A percentile compares a stretch with the other conserved stretches of the same genome.
Conservation (phyloP, 495 filamentous ascomycete genomes). For the Aspergillus sparsus region DNA sequence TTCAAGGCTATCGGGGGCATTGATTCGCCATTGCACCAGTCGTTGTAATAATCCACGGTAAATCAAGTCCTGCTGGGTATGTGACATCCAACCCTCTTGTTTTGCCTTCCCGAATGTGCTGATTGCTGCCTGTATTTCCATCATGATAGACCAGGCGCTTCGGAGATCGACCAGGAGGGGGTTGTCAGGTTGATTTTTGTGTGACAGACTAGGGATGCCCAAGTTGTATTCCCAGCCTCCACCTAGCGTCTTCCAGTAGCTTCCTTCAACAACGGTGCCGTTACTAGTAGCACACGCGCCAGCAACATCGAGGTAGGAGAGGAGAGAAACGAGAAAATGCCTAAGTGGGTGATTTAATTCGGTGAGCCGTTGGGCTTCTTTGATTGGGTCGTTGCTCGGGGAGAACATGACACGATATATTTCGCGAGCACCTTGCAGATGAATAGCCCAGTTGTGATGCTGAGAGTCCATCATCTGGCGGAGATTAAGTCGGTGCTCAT, state of each 20-base stretch:
- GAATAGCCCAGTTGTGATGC: constrained; percentile 43
- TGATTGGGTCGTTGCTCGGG: constrained; percentile 29
- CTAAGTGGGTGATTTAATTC: constrained; percentile 43
- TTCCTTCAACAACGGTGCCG: constrained; percentile 42
- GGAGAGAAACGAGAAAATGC: constrained; percentile 42
- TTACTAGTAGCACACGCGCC: constrained; percentile 44
- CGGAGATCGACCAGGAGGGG: constrained; percentile 36
- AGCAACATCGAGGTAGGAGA: constrained; percentile 45
- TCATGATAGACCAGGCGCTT: constrained; percentile 41
- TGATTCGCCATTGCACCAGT: constrained; percentile 38
- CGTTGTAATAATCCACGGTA: constrained; percentile 37
- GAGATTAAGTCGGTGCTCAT: neutral
- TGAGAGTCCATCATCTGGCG: constrained; percentile 49
- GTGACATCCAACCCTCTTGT: constrained; percentile 32
- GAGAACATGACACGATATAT: constrained; percentile 44
- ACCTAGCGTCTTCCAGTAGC: constrained; percentile 43
- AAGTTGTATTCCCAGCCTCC: constrained; percentile 48
- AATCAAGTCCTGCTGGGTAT: constrained; percentile 36
- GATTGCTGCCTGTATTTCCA: constrained; percentile 44
- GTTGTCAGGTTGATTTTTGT: constrained; percentile 28
- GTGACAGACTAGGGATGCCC: constrained; percentile 36
- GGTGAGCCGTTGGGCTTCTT: constrained; percentile 36
- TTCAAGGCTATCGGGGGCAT: constrained; percentile 36
- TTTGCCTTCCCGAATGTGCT: constrained; percentile 43
- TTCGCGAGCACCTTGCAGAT: constrained; percentile 45